phyloP scores from a whole-genome alignment of 345 rosid genomes.

The Citrus inodora region DNA sequence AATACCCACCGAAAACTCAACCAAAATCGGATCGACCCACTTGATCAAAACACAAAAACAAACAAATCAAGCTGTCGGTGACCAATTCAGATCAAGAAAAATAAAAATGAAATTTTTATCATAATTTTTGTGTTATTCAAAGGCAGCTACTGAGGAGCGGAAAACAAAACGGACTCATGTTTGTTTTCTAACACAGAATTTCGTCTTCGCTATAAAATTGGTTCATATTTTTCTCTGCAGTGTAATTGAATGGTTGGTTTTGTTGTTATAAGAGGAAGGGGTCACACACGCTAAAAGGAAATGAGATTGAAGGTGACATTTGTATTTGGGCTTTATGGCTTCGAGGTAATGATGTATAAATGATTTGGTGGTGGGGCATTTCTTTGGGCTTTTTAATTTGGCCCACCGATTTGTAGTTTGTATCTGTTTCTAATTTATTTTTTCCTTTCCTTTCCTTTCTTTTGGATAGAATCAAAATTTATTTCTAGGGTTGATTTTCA shows the following conservation, averaged over 20 bases:
- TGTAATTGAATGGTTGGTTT: neutral
- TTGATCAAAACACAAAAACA: conserved; percentile 12
- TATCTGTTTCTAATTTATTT: neutral
- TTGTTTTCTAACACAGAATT: neutral
- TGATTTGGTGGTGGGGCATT: conserved; percentile 7
- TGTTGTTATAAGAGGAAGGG: neutral
- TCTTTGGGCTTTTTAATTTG: neutral
- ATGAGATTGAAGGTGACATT: neutral
- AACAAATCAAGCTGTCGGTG: conserved; percentile 4
- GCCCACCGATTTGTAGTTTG: neutral
- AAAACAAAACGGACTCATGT: neutral
- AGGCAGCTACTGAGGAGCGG: neutral
- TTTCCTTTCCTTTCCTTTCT: neutral
- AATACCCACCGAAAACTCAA: conserved; percentile 20
- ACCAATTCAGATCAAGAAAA: neutral
- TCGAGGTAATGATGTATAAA: neutral
- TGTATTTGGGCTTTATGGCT: neutral
- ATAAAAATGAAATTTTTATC: too few species aligned
- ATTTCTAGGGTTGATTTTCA: neutral
- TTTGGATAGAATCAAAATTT: neutral
- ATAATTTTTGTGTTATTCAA: neutral
- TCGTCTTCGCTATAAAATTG: neutral
- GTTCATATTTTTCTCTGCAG: neutral
- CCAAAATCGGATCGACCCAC: conserved; percentile 42
- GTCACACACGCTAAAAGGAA: neutral